Percentiles rank a stretch among this genome's conserved stretches.
Conservation (phyloP, 2,329 filamentous ascomycete genomes). For the Aspergillus sp. region DNA sequence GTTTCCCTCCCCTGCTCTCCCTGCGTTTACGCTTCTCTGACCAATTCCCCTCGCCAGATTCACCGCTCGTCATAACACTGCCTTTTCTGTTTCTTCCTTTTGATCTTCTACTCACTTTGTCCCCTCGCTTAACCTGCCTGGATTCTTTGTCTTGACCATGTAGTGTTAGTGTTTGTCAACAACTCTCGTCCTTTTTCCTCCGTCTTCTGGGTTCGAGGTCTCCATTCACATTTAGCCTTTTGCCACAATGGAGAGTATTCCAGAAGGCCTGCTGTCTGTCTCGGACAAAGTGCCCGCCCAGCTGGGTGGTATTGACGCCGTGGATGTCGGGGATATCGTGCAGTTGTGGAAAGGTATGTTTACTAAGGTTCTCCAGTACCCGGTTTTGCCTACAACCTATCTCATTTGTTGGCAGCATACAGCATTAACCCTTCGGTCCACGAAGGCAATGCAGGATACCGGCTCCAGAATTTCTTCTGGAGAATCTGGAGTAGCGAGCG, state of each 20-base stretch:
- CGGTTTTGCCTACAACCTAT: background rate
- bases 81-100: background rate
- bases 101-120: background rate
- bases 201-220: background rate
- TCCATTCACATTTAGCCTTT: background rate
- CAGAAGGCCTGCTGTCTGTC: slow-evolving; percentile 44
- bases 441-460: slow-evolving; percentile 40
- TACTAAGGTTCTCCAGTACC: background rate
- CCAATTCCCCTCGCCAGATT: slow-evolving; percentile 11
- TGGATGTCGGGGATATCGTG: slow-evolving; percentile 44
- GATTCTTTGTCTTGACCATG: slow-evolving; percentile 10
- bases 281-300: slow-evolving; percentile 38
- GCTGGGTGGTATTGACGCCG: slow-evolving; percentile 39
- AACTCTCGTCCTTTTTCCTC: background rate
- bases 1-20: slow-evolving; percentile 8
- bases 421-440: slow-evolving; percentile 46
- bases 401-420: slow-evolving; percentile 40
- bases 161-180: slow-evolving; percentile 9
- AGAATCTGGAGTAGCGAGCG: slow-evolving; percentile 48
- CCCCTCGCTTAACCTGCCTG: background rate
- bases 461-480: slow-evolving; percentile 56
- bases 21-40: slow-evolving; percentile 15
- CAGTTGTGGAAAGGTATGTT: slow-evolving; percentile 51
- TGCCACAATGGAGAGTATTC: slow-evolving; percentile 39
- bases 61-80: slow-evolving; percentile 19